Evolutionary conservation across 768 basidiomycete species (phyloP).

Genomic region (Russula sp.): DNA sequence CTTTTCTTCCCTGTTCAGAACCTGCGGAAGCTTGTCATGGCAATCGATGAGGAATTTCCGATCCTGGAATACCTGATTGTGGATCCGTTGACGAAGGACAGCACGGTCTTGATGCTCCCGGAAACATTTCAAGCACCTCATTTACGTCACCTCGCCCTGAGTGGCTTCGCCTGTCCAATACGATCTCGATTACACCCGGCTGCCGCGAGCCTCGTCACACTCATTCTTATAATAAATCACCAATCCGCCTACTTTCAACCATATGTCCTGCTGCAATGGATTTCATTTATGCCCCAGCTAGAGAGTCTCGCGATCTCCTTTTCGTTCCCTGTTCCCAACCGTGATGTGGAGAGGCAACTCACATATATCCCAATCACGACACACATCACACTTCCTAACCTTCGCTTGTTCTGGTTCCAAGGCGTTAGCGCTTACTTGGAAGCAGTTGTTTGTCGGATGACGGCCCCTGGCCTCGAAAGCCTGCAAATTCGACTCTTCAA

Average conservation of each 20-base stretch:
- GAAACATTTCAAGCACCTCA: background rate
- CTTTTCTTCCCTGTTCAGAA: background rate
- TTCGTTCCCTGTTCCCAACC: background rate
- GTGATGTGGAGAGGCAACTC: background rate
- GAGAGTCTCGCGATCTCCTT: background rate
- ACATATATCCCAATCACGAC: background rate
- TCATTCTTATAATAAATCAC: background rate
- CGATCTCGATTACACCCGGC: background rate
- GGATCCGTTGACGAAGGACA: background rate
- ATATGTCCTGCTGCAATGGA: background rate
- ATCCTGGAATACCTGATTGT: background rate
- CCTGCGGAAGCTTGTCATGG: background rate
- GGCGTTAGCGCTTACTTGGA: background rate
- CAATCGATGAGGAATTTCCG: background rate
- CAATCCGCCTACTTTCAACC: background rate
- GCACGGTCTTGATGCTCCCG: background rate
- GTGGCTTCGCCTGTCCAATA: background rate
- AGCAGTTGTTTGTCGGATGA: background rate
- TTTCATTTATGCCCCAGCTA: background rate
- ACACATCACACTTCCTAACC: background rate
- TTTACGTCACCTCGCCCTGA: background rate
- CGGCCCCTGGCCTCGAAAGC: background rate
- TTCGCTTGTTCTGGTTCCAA: background rate
- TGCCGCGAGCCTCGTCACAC: background rate
- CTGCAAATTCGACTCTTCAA: background rate